phyloP scores from a whole-genome alignment of 768 basidiomycete species.

The Austroboletus eburneus region DNA sequence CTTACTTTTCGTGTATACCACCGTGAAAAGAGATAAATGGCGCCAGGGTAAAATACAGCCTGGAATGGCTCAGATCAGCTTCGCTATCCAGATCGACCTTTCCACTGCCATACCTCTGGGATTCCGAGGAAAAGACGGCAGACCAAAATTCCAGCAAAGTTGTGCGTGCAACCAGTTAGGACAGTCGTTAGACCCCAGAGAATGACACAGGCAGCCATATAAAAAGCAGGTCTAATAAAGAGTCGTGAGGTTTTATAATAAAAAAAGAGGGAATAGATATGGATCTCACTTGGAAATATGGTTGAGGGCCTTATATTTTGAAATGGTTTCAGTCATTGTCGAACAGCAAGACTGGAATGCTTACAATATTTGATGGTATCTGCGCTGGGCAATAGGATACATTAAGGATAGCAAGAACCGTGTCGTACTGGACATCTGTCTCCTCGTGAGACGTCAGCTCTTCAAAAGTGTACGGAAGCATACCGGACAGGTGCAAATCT shows the following conservation, averaged over 20 bases:
- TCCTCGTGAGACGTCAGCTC: background rate
- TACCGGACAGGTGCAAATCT: slow-evolving; percentile 45
- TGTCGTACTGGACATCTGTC: slow-evolving; percentile 51
- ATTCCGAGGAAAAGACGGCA: slow-evolving; percentile 61
- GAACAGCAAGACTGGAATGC: background rate
- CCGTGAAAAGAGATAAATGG: slow-evolving; percentile 1
- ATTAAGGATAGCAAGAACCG: slow-evolving; percentile 52
- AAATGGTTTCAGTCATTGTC: background rate
- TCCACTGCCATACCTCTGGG: slow-evolving; percentile 41
- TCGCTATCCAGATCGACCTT: too few relatives aligned
- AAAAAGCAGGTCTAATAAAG: slow-evolving; percentile 49
- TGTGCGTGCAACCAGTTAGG: slow-evolving; percentile 56
- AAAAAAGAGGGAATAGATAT: background rate
- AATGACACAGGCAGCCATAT: slow-evolving; percentile 57
- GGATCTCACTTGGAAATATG: slow-evolving; percentile 46
- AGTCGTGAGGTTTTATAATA: background rate
- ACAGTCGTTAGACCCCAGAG: slow-evolving; percentile 63
- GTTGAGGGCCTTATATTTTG: slow-evolving; percentile 56
- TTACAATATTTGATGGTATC: slow-evolving; percentile 22
- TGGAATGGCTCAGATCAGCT: slow-evolving; percentile 13
- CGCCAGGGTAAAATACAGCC: slow-evolving; percentile 43
- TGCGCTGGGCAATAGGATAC: slow-evolving; percentile 65
- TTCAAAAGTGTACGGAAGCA: background rate
- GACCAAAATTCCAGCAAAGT: slow-evolving; percentile 51
- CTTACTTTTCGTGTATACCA: slow-evolving; percentile 4